Evolutionary conservation across 768 basidiomycete genomes (phyloP), one percentile per base, ranked within the genome.

Genomic region (Rhizopogon roseolus): DNA sequence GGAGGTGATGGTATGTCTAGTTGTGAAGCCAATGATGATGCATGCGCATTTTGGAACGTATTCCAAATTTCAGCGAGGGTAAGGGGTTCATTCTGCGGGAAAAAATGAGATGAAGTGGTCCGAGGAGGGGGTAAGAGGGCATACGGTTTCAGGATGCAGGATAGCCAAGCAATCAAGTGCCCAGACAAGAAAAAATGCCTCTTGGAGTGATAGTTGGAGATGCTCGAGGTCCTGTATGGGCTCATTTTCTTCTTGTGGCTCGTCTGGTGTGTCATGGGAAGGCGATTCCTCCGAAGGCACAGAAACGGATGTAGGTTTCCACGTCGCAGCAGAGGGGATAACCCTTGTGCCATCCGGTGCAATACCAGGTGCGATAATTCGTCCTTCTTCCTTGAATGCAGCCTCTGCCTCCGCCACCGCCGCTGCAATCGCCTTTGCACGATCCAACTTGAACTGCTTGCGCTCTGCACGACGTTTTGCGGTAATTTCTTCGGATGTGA

Each of bases 401-500:
- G 73, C 76, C 63, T 93, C 91, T 6, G 90, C 91, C 63, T 90
- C 86, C 38, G 85, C 85, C 0, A 84, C 86, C 0, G 89, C 88
- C 0, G 81, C 81, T 1, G 91, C 91, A 59, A 97, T 88, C 2
- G 94, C 96, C 53, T 78, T 75, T 27, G 95, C 94, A 63, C 97
- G 85, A 64, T 96, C 93, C 38, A 86, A 76, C 71, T 99, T 99
- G 77, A 96, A 95, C 61, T 93, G 89, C 61, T 86, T 86, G 37
- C 97, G 85, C 60, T 95, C 93, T 29, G 84, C 82, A 44, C 97
- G 78, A 38, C 97, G 86, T 63, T 84, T 84, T 38, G 89, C 92
- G 8, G 93, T 92, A 51, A 97, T 73, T 69, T 98, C 93, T 65
- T 99, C 97, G 1, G 94, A 86, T 0, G 94, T 93, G 59, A 90